phyloP scores from a whole-genome alignment of 116 monocot genomes.

The Trichopus zeylanicus region DNA sequence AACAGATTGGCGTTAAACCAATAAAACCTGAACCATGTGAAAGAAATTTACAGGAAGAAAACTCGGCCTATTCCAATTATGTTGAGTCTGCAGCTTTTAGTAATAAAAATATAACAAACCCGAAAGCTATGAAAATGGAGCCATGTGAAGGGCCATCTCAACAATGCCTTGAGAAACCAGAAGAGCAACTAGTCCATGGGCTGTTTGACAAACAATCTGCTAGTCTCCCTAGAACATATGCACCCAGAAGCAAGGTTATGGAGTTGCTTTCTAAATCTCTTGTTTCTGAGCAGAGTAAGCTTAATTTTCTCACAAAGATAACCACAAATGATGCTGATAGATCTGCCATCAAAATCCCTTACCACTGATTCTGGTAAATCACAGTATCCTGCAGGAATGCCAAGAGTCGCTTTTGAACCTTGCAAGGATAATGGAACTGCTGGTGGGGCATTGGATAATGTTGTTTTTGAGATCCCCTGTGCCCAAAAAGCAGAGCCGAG shows the following conservation, averaged over 20 bases:
- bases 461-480: neutral
- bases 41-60: neutral
- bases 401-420: neutral
- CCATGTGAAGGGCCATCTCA: slow-evolving; percentile 1
- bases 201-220: neutral
- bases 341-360: neutral
- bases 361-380: neutral
- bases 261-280: too few relatives aligned
- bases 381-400: neutral
- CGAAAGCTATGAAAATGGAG: neutral
- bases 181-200: neutral
- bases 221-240: neutral
- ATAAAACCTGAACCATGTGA: neutral
- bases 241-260: neutral
- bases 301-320: neutral
- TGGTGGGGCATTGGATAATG: neutral
- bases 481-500: neutral
- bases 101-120: neutral
- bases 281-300: too few relatives aligned
- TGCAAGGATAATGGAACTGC: neutral
- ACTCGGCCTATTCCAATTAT: neutral
- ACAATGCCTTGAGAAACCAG: neutral
- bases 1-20: neutral
- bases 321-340: neutral
- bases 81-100: neutral